A percentile compares a stretch with the other conserved stretches of the same genome.
Evolutionary conservation across 768 basidiomycete genomes (phyloP).

Genomic region (Erythrobasidium yunnanense): DNA sequence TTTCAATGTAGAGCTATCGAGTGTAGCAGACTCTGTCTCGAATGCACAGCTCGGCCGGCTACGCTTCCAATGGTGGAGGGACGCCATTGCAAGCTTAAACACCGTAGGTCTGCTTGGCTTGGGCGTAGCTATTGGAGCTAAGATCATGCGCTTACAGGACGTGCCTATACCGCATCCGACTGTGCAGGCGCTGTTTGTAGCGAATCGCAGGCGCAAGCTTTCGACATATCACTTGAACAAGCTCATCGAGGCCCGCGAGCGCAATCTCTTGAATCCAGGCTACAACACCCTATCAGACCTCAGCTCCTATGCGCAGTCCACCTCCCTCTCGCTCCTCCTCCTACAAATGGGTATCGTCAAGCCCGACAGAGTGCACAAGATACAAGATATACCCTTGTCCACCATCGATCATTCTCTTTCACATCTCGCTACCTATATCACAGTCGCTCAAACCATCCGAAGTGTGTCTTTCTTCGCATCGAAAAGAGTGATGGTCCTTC

Average conservation of each 20-base stretch:
- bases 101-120: conserved; percentile 30
- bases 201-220: conserved; percentile 25
- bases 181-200: conserved; percentile 20
- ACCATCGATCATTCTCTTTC: conserved; percentile 25
- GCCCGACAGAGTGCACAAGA: background rate
- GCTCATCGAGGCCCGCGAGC: conserved; percentile 31
- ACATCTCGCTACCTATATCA: conserved; percentile 13
- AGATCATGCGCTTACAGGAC: conserved; percentile 12
- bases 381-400: conserved; percentile 6
- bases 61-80: conserved; percentile 37
- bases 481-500: conserved; percentile 17
- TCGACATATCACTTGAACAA: conserved; percentile 34
- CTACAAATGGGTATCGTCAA: conserved; percentile 9
- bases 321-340: conserved; percentile 7
- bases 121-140: background rate
- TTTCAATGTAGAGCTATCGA: conserved; percentile 35
- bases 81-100: conserved; percentile 31
- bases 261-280: conserved; percentile 31
- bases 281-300: conserved; percentile 31
- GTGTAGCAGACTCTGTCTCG: conserved; percentile 32
- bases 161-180: conserved; percentile 31
- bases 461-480: conserved; percentile 4
- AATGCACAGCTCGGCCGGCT: conserved; percentile 33
- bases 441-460: background rate
- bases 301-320: conserved; percentile 30